Evolutionary conservation across 305 asterid species (phyloP).

Genomic region (Solanum hybrid): DNA sequence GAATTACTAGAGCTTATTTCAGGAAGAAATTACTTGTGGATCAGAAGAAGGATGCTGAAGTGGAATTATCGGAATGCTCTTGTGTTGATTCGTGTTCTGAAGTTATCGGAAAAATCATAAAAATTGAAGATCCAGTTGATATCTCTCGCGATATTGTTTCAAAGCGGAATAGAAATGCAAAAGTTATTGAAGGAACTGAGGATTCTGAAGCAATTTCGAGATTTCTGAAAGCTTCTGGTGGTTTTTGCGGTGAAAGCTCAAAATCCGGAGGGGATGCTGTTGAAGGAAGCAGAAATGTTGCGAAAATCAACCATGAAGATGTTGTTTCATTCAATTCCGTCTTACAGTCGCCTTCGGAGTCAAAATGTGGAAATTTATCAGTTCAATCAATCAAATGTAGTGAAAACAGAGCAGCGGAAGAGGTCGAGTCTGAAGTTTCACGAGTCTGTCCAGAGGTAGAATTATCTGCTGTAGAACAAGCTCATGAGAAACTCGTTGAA

Average conservation of each 20-base stretch:
- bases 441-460: neutral
- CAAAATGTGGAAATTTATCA: slow-evolving; percentile 19
- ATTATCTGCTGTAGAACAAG: slow-evolving; percentile 10
- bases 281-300: neutral
- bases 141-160: neutral
- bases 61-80: slow-evolving; percentile 61
- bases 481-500: slow-evolving; percentile 16
- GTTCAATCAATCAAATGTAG: slow-evolving; percentile 14
- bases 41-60: slow-evolving; percentile 15
- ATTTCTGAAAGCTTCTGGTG: slow-evolving; percentile 1
- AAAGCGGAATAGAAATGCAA: slow-evolving; percentile 24
- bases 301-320: slow-evolving; percentile 13
- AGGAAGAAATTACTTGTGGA: slow-evolving; percentile 18
- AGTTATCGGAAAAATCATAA: slow-evolving; percentile 7
- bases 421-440: slow-evolving; percentile 5
- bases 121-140: slow-evolving; percentile 22
- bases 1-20: slow-evolving; percentile 34
- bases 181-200: slow-evolving; percentile 22
- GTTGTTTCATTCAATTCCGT: slow-evolving; percentile 21
- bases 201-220: slow-evolving; percentile 24
- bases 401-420: slow-evolving; percentile 5
- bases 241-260: slow-evolving; percentile 5
- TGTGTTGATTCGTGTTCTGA: slow-evolving; percentile 78
- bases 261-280: neutral
- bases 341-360: slow-evolving; percentile 8